Conservation (phyloP, 805 yeast genomes). For the Nakazawaea populi region DNA sequence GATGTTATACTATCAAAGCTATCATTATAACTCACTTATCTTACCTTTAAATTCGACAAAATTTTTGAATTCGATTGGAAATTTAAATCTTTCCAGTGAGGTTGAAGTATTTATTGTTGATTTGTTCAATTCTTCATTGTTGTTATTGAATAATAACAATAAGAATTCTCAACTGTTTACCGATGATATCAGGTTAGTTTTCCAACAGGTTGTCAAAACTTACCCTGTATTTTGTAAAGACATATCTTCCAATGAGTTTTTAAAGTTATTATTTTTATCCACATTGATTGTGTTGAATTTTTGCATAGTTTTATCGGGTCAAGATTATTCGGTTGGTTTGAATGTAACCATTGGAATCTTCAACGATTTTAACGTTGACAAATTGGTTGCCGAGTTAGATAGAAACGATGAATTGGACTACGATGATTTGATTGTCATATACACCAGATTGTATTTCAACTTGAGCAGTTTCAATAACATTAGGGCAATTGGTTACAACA, state of each 20-base stretch:
- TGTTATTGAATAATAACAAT: constrained; percentile 27
- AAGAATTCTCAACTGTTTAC: constrained; percentile 17
- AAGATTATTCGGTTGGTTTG: constrained; percentile 51
- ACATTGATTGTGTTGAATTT: constrained; percentile 45
- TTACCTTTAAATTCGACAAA: constrained; percentile 30
- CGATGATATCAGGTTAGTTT: constrained; percentile 27
- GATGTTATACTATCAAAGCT: constrained; percentile 34
- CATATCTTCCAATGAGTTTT: constrained; percentile 21
- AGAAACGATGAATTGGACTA: constrained; percentile 12
- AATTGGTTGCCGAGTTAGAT: constrained; percentile 24
- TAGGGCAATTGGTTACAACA: constrained; percentile 38
- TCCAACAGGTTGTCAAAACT: constrained; percentile 28
- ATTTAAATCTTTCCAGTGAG: constrained; percentile 21
- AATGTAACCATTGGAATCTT: constrained; percentile 47
- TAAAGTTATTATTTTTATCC: constrained; percentile 28
- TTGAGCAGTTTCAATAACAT: constrained; percentile 45
- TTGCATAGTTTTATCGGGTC: constrained; percentile 53
- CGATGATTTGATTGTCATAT: constrained; percentile 9
- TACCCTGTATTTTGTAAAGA: constrained; percentile 28
- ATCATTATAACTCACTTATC: constrained; percentile 41
- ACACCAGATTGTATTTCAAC: constrained; percentile 38
- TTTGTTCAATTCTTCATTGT: constrained; percentile 34
- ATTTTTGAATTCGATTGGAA: constrained; percentile 20
- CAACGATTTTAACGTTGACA: constrained; percentile 49
- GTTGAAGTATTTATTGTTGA: constrained; percentile 28